These are phyloP conservation scores for Avena eriantha DNA, from an alignment of 176 grass and related monocot species.

Conservation along the genomic window DNA sequence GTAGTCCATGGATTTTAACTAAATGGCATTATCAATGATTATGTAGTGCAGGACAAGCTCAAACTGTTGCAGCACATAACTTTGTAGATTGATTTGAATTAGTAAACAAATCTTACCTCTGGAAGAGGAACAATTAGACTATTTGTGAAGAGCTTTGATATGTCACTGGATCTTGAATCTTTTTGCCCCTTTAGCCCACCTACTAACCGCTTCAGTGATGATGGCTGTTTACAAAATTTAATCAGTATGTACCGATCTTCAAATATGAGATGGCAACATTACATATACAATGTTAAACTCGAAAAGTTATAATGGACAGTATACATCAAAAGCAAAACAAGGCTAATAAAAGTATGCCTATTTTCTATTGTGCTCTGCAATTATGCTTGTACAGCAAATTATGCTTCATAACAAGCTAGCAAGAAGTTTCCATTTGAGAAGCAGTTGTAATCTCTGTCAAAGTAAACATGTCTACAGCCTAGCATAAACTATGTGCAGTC, in stretches of 20 bases:
- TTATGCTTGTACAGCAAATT: conserved; percentile 17
- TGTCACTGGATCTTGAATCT: conserved; percentile 58
- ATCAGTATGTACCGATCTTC: conserved; percentile 3
- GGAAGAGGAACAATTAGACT: conserved; percentile 72
- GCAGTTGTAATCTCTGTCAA: neutral
- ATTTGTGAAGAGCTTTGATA: conserved; percentile 84
- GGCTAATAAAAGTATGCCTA: neutral
- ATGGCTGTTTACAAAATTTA: conserved; percentile 62
- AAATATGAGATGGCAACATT: conserved; percentile 28
- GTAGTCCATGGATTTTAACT: conserved; percentile 2
- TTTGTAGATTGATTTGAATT: conserved; percentile 23
- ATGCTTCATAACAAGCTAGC: conserved; percentile 12
- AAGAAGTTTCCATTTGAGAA: conserved; percentile 23
- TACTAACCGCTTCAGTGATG: conserved; percentile 69
- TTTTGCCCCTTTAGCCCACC: conserved; percentile 65
- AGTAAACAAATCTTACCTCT: conserved; percentile 58
- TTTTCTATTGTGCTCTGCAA: neutral
- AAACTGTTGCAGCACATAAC: neutral
- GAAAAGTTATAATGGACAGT: neutral
- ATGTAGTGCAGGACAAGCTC: neutral
- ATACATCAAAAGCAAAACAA: conserved; percentile 25
- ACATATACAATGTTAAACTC: neutral
- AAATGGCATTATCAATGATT: conserved; percentile 8
- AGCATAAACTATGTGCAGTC: neutral
- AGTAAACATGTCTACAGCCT: conserved; percentile 3